phyloP scores from a whole-genome alignment of 306 rosid genomes.

The Urtica urens region DNA sequence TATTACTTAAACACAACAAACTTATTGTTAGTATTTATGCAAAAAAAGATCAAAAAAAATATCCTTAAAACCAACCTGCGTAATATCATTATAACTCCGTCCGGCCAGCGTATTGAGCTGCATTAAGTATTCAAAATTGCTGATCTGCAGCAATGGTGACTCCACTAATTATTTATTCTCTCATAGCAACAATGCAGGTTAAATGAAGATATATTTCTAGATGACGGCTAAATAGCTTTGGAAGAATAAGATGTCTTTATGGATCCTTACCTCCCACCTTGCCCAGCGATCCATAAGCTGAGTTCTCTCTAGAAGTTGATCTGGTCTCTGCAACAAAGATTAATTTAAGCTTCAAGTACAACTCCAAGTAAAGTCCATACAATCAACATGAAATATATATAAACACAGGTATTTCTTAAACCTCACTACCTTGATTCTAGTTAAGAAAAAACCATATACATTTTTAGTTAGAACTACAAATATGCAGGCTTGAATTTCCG shows the following conservation, averaged over 20 bases:
- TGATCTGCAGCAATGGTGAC: slow-evolving; percentile 55
- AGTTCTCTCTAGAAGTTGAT: slow-evolving; percentile 82
- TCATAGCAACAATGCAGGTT: not conserved
- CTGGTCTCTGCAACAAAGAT: slow-evolving; percentile 64
- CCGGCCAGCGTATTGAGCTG: slow-evolving; percentile 98
- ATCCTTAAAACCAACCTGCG: slow-evolving; percentile 75
- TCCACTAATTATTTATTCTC: slow-evolving; percentile 13
- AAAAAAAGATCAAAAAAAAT: slow-evolving; percentile 15
- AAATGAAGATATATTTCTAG: not conserved
- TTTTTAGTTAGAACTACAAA: no score
- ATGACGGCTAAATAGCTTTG: not conserved
- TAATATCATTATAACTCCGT: slow-evolving; percentile 94
- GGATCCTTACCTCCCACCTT: slow-evolving; percentile 89
- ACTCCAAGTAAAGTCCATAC: no score
- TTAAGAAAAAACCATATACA: not conserved
- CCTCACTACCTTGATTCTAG: no score
- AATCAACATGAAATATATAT: not conserved
- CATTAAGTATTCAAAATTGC: slow-evolving; percentile 97
- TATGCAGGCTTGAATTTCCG: no score
- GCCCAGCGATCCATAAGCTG: slow-evolving; percentile 99
- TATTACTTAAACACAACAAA: no score
- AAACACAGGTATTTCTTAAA: no score
- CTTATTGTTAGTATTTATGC: no score
- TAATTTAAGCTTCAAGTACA: slow-evolving; percentile 10
- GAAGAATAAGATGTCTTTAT: slow-evolving; percentile 6